Base-by-base conservation (phyloP, 1,284 basidiomycete genomes). In the Sparassis latifolia region DNA sequence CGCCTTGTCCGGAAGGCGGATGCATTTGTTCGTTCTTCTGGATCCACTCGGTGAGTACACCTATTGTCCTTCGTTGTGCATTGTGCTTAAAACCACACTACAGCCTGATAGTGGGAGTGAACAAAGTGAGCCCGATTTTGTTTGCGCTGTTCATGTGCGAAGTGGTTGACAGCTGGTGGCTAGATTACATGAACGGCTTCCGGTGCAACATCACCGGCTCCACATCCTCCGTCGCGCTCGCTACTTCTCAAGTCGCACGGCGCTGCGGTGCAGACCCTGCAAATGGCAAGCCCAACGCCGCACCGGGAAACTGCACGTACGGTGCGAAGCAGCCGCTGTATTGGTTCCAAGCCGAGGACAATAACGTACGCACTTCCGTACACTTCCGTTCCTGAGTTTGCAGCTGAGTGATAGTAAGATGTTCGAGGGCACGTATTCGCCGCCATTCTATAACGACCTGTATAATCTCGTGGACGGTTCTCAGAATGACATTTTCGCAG, bases 121-220 rank as follows among this genome's bases (percentile, higher is more conserved):
- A 58, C 73, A 77, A 54, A 77, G 75, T 75, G 43, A 33, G 71
- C 9, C 7, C 9, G 35, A 38, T 43, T 27, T 43, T 10, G 20
- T 42, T 9, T n/a, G n/a, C 28, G 20, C 6, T 42, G 9, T 44
- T 44, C 32, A 44, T 32, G 7, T 42, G 40, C 5, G 40, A 42
- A 7, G 20, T 20, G 20, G 20, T 20, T 20, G 20, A 48, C 37
- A 3, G 28, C 35, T 32, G 33, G 3, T 31, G 5, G 6, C 29
- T 54, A 80, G 79, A 79, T 61, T 89, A 86, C 69, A 88, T 89
- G 82, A 86, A 79, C 52, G 81, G 81, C n/a, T 89, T 89, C 72
- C 77, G 78, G 55, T 89, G 87, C 69, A 77, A 78, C 49, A 68
- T 89, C 41, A 82, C 82, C 0, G 74, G 75, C 35, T 69, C 80